A percentile compares a stretch with the other conserved stretches of the same genome.
Conservation (phyloP, 2,329 filamentous ascomycete species). For the Claviceps cyperi region DNA sequence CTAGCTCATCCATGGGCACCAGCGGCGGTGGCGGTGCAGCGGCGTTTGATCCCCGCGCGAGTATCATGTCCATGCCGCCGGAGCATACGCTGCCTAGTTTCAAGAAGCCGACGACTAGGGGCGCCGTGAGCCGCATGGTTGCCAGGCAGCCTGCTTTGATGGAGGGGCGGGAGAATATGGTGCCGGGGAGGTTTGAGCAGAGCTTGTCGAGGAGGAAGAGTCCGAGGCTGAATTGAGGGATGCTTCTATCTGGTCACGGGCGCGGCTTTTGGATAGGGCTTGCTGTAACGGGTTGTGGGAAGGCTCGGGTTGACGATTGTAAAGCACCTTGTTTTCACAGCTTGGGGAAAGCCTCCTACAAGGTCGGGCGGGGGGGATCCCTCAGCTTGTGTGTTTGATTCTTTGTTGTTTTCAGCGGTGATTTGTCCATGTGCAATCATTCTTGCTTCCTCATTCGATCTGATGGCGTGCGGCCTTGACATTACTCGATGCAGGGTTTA, state of each 20-base stretch:
- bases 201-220: conserved; percentile 39
- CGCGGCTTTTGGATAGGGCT: too few relatives aligned
- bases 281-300: too few relatives aligned
- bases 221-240: conserved; percentile 28
- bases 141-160: conserved; percentile 17
- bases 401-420: background rate
- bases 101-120: conserved; percentile 26
- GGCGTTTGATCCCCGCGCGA: conserved; percentile 28
- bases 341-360: too few relatives aligned
- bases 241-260: background rate
- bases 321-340: too few relatives aligned
- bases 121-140: conserved; percentile 16
- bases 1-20: conserved; percentile 20
- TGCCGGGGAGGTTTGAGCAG: conserved; percentile 29
- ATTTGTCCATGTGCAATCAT: background rate
- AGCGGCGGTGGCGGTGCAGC: conserved; percentile 10
- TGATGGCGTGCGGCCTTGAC: background rate
- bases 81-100: conserved; percentile 31
- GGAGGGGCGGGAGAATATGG: conserved; percentile 39
- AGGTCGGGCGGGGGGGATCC: too few relatives aligned
- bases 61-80: conserved; percentile 25
- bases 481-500: conserved; percentile 1
- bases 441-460: background rate
- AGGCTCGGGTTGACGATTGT: too few relatives aligned
- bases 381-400: background rate